phyloP scores from a whole-genome alignment of 108 stramenopile species.

The Schizochytrium sp. region DNA sequence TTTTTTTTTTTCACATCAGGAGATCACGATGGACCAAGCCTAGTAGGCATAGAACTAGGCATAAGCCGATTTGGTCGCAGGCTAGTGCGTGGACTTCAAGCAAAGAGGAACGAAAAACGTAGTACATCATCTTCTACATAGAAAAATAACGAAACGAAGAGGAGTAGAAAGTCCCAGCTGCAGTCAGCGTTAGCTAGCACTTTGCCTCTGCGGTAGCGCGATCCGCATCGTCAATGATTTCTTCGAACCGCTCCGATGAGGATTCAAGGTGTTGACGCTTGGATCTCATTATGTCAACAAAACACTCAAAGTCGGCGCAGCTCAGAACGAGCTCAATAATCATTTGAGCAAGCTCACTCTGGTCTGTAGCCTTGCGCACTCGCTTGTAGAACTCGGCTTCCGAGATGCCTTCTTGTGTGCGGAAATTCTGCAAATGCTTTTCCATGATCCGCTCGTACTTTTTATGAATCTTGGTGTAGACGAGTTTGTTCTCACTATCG shows the following conservation, averaged over 20 bases:
- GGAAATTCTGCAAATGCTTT: background rate
- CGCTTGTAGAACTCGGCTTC: background rate
- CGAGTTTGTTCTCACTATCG: background rate
- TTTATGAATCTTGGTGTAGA: background rate
- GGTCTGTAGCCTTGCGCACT: background rate
- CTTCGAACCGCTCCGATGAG: background rate
- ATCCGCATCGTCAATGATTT: background rate
- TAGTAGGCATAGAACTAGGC: too few relatives aligned
- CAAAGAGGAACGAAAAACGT: too few relatives aligned
- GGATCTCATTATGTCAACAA: background rate
- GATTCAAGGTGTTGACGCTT: background rate
- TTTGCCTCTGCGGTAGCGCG: background rate
- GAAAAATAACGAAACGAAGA: too few relatives aligned
- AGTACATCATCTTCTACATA: too few relatives aligned
- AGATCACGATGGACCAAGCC: too few relatives aligned
- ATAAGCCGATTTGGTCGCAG: too few relatives aligned
- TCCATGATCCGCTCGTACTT: background rate
- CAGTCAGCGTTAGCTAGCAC: background rate
- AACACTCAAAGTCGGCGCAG: conserved; percentile 9
- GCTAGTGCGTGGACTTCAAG: too few relatives aligned
- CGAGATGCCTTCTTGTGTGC: background rate
- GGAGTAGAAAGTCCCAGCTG: too few relatives aligned
- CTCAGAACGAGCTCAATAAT: conserved; percentile 6
- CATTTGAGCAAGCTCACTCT: background rate
- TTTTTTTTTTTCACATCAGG: too few relatives aligned